These are phyloP conservation scores for Yarrowia sp. DNA, from an alignment of 805 yeast species.

Conservation along the genomic window DNA sequence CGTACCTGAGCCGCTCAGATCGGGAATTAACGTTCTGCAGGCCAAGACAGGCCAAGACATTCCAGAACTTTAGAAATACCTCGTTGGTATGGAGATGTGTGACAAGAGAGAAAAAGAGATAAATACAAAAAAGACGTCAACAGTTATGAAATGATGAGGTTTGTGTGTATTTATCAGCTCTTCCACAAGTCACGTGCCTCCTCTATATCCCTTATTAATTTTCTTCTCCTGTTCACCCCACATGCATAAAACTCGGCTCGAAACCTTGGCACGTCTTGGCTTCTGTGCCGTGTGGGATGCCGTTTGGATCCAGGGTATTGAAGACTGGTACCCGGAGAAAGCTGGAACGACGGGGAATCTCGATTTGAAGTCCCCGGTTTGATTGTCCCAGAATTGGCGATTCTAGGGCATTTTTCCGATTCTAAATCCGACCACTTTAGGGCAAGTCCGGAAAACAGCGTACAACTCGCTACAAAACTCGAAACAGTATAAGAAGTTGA, in stretches of 20 bases:
- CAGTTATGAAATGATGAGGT: too few relatives aligned
- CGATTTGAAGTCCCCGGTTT: background rate
- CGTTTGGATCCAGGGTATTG: background rate
- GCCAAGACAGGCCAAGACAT: too few relatives aligned
- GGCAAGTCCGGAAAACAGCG: background rate
- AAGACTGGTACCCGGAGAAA: background rate
- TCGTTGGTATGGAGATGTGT: too few relatives aligned
- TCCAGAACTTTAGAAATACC: too few relatives aligned
- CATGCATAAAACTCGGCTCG: conserved; percentile 1
- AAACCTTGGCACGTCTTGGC: background rate
- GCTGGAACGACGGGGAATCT: background rate
- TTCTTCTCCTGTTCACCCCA: too few relatives aligned
- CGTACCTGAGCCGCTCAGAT: too few relatives aligned
- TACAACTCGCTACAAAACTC: background rate
- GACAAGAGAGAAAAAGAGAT: too few relatives aligned
- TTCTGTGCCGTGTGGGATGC: background rate
- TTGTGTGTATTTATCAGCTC: too few relatives aligned
- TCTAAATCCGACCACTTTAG: background rate
- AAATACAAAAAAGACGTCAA: too few relatives aligned
- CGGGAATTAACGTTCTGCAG: too few relatives aligned
- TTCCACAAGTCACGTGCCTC: too few relatives aligned
- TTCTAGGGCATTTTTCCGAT: background rate
- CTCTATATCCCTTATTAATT: too few relatives aligned
- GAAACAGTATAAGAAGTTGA: background rate
- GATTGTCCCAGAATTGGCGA: background rate